A percentile compares a stretch with the other conserved stretches of the same genome.
phyloP scores from a whole-genome alignment of 2,329 filamentous ascomycete genomes.

The Neonectria magnoliae region DNA sequence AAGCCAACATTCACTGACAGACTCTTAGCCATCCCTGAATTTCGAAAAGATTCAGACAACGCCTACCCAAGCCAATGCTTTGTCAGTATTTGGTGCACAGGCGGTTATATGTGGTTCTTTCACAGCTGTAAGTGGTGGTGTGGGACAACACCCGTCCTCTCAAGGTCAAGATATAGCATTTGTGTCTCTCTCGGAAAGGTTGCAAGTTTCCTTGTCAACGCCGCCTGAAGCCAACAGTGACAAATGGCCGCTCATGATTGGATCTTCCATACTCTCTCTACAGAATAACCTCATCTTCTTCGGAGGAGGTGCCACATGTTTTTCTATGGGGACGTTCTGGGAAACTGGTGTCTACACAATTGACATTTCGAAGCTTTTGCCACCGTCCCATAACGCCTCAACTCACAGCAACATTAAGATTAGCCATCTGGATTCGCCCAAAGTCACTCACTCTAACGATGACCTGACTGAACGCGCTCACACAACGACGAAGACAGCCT shows the following conservation, averaged over 20 bases:
- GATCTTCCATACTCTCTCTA: constrained; percentile 66
- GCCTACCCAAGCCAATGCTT: constrained; percentile 5
- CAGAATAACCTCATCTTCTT: constrained; percentile 67
- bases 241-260: constrained; percentile 72
- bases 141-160: constrained; percentile 40
- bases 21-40: constrained; percentile 39
- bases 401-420: constrained; percentile 15
- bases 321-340: constrained; percentile 91
- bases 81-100: constrained; percentile 49
- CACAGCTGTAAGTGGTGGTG: constrained; percentile 47
- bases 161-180: constrained; percentile 45
- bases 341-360: constrained; percentile 69
- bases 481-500: constrained; percentile 23
- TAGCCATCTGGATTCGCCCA: constrained; percentile 43
- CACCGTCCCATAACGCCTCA: neutral
- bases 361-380: constrained; percentile 19
- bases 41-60: constrained; percentile 33
- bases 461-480: constrained; percentile 4
- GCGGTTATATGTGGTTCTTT: constrained; percentile 34
- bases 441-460: constrained; percentile 30
- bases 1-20: neutral
- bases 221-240: constrained; percentile 9
- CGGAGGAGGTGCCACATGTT: constrained; percentile 87
- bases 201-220: constrained; percentile 17
- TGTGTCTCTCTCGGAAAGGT: constrained; percentile 43